phyloP scores from a whole-genome alignment of 2,329 filamentous ascomycete genomes.

The Beauveria caledonica region DNA sequence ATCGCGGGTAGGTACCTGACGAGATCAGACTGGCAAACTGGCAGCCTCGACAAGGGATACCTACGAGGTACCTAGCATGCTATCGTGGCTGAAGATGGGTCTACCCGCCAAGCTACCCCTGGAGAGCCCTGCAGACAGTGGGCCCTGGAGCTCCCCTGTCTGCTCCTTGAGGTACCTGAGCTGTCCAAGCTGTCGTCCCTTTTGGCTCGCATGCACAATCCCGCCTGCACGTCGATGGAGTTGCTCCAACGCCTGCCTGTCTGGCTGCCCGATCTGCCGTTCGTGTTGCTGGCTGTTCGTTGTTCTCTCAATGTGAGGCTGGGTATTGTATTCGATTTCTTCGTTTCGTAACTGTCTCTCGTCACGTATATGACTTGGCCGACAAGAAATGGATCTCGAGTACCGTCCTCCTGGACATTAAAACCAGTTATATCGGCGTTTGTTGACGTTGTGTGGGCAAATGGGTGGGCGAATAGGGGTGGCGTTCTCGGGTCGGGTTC shows the following conservation, averaged over 20 bases:
- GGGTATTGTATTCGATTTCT: not conserved
- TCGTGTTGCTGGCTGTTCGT: not conserved
- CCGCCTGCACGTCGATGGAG: constrained; percentile 1
- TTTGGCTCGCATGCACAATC: constrained; percentile 1
- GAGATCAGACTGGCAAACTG: not conserved
- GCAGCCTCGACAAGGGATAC: not conserved
- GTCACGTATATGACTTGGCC: not conserved
- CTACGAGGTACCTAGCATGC: too few relatives aligned
- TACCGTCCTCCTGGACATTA: constrained; percentile 1
- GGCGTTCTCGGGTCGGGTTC: not conserved
- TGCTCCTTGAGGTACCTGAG: not conserved
- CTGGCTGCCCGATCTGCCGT: not conserved
- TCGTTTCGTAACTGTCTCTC: not conserved
- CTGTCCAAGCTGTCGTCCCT: too few relatives aligned
- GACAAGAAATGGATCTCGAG: not conserved
- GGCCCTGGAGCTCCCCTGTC: too few relatives aligned
- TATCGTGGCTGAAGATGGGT: not conserved
- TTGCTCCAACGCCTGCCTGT: not conserved
- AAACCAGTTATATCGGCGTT: constrained; percentile 5
- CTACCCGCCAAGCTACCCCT: constrained; percentile 6
- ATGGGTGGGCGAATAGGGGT: not conserved
- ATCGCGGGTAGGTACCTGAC: too few relatives aligned
- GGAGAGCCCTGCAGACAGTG: not conserved
- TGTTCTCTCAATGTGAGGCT: too few relatives aligned
- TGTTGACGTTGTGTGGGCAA: not conserved